Evolutionary conservation across 495 filamentous ascomycete genomes (phyloP), one percentile per base, ranked within the genome.

Genomic region (Saxophila tyrrhenica): DNA sequence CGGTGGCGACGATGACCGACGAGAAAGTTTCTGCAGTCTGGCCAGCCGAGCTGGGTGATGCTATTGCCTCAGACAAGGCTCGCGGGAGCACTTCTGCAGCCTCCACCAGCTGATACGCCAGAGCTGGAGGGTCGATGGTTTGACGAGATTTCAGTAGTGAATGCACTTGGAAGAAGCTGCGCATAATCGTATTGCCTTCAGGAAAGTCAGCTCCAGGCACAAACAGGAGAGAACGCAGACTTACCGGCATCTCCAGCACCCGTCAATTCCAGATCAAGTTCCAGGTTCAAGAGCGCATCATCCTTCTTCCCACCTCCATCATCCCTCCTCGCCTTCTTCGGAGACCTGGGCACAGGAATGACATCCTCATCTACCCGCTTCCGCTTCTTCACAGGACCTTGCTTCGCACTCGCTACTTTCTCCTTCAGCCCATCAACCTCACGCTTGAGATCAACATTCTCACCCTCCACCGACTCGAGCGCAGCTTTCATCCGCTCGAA

Each of bases 291-390:
- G 19, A 20, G 21, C 20, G n/a, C 32, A n/a, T 9, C 24, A 3
- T 23, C 35, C 15, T 44, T 15, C 19, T 22, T 51, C 19, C 22
- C 20, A 8, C 39, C 32, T 23, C 23, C 25, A n/a, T 1, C 23
- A 22, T 51, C 42, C 24, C 25, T 25, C 50, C 49, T 62, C 46
- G 48, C 41, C 39, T 32, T 50, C 39, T 62, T 62, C 13, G 59
- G 50, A 17, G 16, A 21, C 1, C 55, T 13, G 11, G 55, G 50
- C 3, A 60, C 58, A 7, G 29, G 42, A 10, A 60, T 29, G 10
- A 54, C 50, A 51, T 62, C 55, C 32, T 54, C 51, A 41, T 62
- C 51, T n/a, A 41, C 42, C 39, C 54, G 57, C 51, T 58, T 62
- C 3, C 55, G 44, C 55, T 62, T 62, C 41, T 51, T 57, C 5